Base-by-base conservation (phyloP, 192 early-diverging fungal genomes). In the Entomortierella lignicola region DNA sequence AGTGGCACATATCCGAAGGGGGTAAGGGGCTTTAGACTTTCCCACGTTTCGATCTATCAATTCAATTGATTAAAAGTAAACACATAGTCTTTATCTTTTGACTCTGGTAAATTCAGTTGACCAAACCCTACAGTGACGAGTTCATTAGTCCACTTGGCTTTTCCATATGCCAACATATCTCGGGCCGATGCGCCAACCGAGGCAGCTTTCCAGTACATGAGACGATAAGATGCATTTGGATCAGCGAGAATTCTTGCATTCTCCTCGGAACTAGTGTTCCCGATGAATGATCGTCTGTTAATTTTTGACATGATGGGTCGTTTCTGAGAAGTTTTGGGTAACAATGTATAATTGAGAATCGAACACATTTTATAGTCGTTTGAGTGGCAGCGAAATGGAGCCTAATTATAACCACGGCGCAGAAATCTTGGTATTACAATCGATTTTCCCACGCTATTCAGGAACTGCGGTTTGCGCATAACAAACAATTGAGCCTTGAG, bases 151-250 rank as follows among this genome's bases (percentile, higher is more conserved):
- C 74, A 77, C 20, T 21, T 43, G 34, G 39, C 74, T 15, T 69
- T 69, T 12, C 74, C 74, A 47, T 63, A 77, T 1, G 74, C 44
- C 15, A 77, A 55, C 17, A 77, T 53, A 43, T 77, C 66, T 10
- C 74, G 25, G 2, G 74, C 20, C 0, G 74, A 69, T 0, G 74
- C 52, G 0, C 54, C 74, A 18, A 63, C 66, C 0, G 60, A 69
- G 1, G 66, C 51, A 8, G 58, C 37, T 2, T 63, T 55, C 55
- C 60, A 77, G 55, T 77, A 77, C 31, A 63, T 32, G 15, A 77
- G 60, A 2, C 60, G 41, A 26, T 63, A 77, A 0, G 34, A 44
- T 3, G 41, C 59, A 13, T 57, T 43, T 0, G 72, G 52, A 13
- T 69, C 60, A 0, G 54, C n/a, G 27, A 77, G 44, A 32, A 77